These are phyloP conservation scores for Aristolochia californica DNA, from an alignment of 164 flowering plant genomes.

Conservation along the genomic window DNA sequence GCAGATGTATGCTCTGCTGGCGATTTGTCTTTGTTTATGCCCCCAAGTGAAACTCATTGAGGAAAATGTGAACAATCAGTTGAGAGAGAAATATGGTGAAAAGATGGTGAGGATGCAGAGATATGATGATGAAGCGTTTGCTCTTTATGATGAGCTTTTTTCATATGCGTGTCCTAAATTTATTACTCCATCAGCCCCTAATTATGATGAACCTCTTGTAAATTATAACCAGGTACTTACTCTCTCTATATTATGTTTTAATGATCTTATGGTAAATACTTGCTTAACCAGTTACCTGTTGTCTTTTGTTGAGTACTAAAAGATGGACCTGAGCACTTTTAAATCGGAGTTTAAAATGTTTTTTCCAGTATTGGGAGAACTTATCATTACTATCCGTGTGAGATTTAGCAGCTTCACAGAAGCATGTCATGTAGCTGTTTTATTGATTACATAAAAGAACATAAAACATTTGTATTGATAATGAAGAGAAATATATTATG, in stretches of 20 bases:
- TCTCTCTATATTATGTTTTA: background rate
- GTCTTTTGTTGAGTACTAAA: no score
- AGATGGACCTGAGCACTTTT: no score
- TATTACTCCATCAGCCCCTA: slow-evolving; percentile 87
- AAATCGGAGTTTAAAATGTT: no score
- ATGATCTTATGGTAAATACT: no score
- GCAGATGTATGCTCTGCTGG: slow-evolving; percentile 98
- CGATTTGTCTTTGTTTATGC: slow-evolving; percentile 75
- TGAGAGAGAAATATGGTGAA: slow-evolving; percentile 96
- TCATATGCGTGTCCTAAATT: slow-evolving; percentile 99
- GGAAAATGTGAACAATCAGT: slow-evolving; percentile 79
- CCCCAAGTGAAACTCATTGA: slow-evolving; percentile 90
- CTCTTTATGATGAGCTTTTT: slow-evolving; percentile 93
- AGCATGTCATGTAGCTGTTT: no score
- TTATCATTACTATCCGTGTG: no score
- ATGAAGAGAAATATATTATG: no score
- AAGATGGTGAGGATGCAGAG: slow-evolving; percentile 95
- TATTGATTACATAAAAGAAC: no score
- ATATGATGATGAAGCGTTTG: slow-evolving; percentile 87
- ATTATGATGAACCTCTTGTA: slow-evolving; percentile 86
- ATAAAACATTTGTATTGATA: no score
- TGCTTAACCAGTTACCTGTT: no score
- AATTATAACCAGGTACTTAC: slow-evolving; percentile 86
- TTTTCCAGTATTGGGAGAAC: no score
- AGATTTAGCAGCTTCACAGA: no score